Percentiles rank a stretch among this genome's conserved stretches.
phyloP scores from a whole-genome alignment of 768 basidiomycete species.

The button mushroom (Agaricus bisporus) region DNA sequence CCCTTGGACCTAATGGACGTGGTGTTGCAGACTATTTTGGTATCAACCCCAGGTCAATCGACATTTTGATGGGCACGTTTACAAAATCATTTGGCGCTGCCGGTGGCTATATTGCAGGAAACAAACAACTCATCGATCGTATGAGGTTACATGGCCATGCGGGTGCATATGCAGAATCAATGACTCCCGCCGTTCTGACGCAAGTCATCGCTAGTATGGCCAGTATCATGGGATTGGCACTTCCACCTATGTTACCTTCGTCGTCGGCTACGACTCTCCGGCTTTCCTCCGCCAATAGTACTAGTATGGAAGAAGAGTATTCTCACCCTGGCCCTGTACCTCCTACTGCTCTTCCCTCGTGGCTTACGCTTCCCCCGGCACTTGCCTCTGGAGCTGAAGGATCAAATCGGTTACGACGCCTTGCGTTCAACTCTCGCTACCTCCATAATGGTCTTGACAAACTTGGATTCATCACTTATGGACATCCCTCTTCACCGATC shows the following conservation, averaged over 20 bases:
- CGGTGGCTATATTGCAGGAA: slow-evolving; percentile 91
- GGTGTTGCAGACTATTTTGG: slow-evolving; percentile 95
- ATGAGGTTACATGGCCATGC: slow-evolving; percentile 80
- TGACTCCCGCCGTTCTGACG: slow-evolving; percentile 85
- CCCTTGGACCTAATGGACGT: slow-evolving; percentile 89
- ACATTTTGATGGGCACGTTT: slow-evolving; percentile 98
- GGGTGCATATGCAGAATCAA: slow-evolving; percentile 82
- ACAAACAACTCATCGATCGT: slow-evolving; percentile 71
- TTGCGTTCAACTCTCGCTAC: slow-evolving; percentile 95
- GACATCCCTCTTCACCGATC: slow-evolving; percentile 86
- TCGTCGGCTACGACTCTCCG: slow-evolving; percentile 21
- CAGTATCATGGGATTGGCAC: slow-evolving; percentile 86
- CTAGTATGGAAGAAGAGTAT: slow-evolving; percentile 28
- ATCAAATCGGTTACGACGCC: slow-evolving; percentile 68
- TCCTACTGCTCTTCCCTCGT: slow-evolving; percentile 57
- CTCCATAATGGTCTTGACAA: slow-evolving; percentile 80
- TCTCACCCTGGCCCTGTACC: slow-evolving; percentile 68
- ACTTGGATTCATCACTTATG: slow-evolving; percentile 96
- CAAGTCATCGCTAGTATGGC: slow-evolving; percentile 92
- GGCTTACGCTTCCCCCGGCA: slow-evolving; percentile 68
- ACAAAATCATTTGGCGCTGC: slow-evolving; percentile 93
- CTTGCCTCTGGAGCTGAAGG: slow-evolving; percentile 86
- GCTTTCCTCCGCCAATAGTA: slow-evolving; percentile 24
- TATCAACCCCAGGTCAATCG: slow-evolving; percentile 72
- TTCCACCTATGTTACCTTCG: slow-evolving; percentile 27